A percentile compares a stretch with the other conserved stretches of the same genome.
These are phyloP conservation scores for Fusarium coicis DNA, from an alignment of 2,329 filamentous ascomycete genomes.

Conservation along the genomic window DNA sequence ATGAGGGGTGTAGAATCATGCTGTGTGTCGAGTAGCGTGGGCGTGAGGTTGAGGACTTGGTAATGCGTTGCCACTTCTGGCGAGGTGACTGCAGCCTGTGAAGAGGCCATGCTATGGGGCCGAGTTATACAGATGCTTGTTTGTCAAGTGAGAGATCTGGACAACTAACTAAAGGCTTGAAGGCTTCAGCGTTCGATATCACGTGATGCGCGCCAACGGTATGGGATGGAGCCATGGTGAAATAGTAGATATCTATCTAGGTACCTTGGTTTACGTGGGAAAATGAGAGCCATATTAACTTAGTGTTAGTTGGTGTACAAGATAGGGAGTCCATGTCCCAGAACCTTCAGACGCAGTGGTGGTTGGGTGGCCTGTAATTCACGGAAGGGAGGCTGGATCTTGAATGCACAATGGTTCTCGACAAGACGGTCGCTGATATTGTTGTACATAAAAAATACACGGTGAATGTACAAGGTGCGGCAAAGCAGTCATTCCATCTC, in stretches of 20 bases:
- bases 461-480: slow-evolving; percentile 46
- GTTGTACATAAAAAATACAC: slow-evolving; percentile 49
- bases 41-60: slow-evolving; percentile 67
- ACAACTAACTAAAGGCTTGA: not conserved
- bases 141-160: not conserved
- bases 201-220: slow-evolving; percentile 31
- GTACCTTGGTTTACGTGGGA: not conserved
- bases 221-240: not conserved
- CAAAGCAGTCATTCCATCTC: slow-evolving; percentile 33
- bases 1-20: slow-evolving; percentile 60
- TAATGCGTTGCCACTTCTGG: slow-evolving; percentile 63
- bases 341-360: not conserved
- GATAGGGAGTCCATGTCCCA: not conserved
- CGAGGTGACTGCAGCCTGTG: slow-evolving; percentile 4
- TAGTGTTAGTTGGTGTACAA: not conserved
- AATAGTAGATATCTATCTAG: not conserved
- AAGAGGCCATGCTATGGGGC: slow-evolving; percentile 14
- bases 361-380: not conserved
- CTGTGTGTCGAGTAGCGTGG: slow-evolving; percentile 57
- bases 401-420: slow-evolving; percentile 3
- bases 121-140: not conserved
- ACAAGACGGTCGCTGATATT: slow-evolving; percentile 30
- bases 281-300: not conserved
- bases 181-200: slow-evolving; percentile 28
- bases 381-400: not conserved